Conservation (phyloP, 2,329 filamentous ascomycete genomes). For the Gaeumannomyces tritici region DNA sequence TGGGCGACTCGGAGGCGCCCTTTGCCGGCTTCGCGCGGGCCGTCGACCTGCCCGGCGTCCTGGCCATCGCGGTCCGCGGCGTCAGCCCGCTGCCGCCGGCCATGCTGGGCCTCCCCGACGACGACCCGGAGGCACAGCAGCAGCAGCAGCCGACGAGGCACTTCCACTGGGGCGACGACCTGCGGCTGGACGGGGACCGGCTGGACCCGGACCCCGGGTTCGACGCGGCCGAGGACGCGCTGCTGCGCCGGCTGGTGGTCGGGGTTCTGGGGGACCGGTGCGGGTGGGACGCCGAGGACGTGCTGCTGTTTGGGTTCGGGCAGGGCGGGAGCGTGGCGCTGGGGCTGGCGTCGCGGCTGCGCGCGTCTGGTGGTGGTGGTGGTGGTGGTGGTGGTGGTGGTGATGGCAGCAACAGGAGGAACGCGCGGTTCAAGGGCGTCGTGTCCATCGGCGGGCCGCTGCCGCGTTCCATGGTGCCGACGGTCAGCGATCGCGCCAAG, state of each 20-base stretch:
- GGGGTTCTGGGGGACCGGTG: conserved; percentile 42
- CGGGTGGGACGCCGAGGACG: conserved; percentile 49
- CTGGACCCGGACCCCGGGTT: conserved; percentile 57
- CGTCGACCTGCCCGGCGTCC: conserved; percentile 67
- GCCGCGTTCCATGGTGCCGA: conserved; percentile 42
- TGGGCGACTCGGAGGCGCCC: conserved; percentile 63
- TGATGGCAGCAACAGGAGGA: not conserved
- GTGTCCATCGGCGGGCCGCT: conserved; percentile 42
- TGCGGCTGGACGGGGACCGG: conserved; percentile 40
- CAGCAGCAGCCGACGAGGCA: conserved; percentile 18
- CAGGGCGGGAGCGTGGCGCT: conserved; percentile 58
- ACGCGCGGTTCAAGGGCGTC: conserved; percentile 32
- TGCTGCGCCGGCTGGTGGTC: conserved; percentile 42
- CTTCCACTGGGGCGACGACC: conserved; percentile 61
- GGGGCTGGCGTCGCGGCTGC: conserved; percentile 38
- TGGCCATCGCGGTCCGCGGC: conserved; percentile 65
- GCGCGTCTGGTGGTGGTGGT: conserved; percentile 9
- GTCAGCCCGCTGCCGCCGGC: conserved; percentile 59
- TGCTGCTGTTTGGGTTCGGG: conserved; percentile 57
- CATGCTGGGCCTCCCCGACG: conserved; percentile 36
- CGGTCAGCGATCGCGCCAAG: conserved; percentile 38
- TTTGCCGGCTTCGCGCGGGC: conserved; percentile 62
- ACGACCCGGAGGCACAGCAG: conserved; percentile 6
- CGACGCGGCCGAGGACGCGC: conserved; percentile 29
- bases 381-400: no score